Evolutionary conservation across 2,329 filamentous ascomycete genomes (phyloP).

Genomic region (Knoxdaviesia capensis): DNA sequence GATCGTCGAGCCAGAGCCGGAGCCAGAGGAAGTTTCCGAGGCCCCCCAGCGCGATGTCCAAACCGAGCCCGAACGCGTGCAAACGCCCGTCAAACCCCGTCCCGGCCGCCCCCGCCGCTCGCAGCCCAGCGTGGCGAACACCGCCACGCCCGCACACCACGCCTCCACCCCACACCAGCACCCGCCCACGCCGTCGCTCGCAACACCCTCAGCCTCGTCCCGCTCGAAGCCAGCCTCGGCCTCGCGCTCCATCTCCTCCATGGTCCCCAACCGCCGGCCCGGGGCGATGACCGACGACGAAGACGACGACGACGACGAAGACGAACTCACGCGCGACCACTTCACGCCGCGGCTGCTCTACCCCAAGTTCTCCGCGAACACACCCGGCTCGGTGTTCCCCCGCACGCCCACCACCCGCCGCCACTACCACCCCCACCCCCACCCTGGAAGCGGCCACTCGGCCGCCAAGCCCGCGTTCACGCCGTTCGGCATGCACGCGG

Average conservation of each 20-base stretch:
- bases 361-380: no score
- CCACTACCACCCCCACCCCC: background rate
- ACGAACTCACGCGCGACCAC: conserved; percentile 17
- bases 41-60: no score
- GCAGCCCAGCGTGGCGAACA: no score
- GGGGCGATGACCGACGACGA: conserved; percentile 7
- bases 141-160: no score
- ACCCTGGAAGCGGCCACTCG: background rate
- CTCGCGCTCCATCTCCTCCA: conserved; percentile 19
- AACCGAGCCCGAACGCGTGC: no score
- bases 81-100: no score
- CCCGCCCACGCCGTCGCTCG: conserved; percentile 9
- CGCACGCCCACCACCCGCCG: no score
- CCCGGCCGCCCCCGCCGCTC: no score
- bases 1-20: no score
- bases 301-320: conserved; percentile 12
- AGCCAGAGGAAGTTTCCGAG: no score
- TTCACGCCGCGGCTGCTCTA: conserved; percentile 1
- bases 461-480: background rate
- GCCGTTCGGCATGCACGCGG: background rate
- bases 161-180: conserved; percentile 9
- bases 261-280: conserved; percentile 12
- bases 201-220: conserved; percentile 14
- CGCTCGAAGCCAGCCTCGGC: conserved; percentile 11
- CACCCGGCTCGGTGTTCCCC: no score